phyloP scores from a whole-genome alignment of 75 land plant species.

The Adiantum capillusveneris region DNA sequence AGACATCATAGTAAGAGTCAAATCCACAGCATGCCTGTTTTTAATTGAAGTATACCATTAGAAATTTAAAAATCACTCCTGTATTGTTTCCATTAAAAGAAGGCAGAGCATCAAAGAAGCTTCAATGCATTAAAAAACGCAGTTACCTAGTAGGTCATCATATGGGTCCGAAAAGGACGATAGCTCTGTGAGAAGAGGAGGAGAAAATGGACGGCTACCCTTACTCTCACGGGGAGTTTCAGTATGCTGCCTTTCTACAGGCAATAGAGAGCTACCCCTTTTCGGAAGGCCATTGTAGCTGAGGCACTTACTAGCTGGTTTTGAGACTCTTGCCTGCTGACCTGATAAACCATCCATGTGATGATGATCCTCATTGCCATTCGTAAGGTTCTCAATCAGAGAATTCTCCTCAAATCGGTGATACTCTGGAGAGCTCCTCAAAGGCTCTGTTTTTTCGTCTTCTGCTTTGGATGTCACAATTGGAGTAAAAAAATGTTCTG shows the following conservation, averaged over 20 bases:
- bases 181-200: slow-evolving; percentile 67
- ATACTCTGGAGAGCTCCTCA: slow-evolving; percentile 6
- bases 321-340: not conserved
- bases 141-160: slow-evolving; percentile 74
- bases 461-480: slow-evolving; percentile 26
- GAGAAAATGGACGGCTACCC: slow-evolving; percentile 42
- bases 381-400: slow-evolving; percentile 15
- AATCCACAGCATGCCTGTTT: no score
- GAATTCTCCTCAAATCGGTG: slow-evolving; percentile 9
- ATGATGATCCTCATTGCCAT: slow-evolving; percentile 17
- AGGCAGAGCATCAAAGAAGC: not conserved
- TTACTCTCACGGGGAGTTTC: slow-evolving; percentile 12
- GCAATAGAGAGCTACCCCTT: slow-evolving; percentile 4
- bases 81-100: not conserved
- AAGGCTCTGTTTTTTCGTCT: slow-evolving; percentile 19
- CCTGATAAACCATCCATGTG: slow-evolving; percentile 16
- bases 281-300: not conserved
- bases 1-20: no score
- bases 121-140: not conserved
- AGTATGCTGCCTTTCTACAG: slow-evolving; percentile 21
- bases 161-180: slow-evolving; percentile 43
- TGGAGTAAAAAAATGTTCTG: slow-evolving; percentile 79
- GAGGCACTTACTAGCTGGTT: slow-evolving; percentile 5
- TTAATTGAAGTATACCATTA: no score
- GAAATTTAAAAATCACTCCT: not conserved